Evolutionary conservation across 768 basidiomycete genomes (phyloP), one percentile per base, ranked within the genome.

Genomic region (Hericium rajendrae): DNA sequence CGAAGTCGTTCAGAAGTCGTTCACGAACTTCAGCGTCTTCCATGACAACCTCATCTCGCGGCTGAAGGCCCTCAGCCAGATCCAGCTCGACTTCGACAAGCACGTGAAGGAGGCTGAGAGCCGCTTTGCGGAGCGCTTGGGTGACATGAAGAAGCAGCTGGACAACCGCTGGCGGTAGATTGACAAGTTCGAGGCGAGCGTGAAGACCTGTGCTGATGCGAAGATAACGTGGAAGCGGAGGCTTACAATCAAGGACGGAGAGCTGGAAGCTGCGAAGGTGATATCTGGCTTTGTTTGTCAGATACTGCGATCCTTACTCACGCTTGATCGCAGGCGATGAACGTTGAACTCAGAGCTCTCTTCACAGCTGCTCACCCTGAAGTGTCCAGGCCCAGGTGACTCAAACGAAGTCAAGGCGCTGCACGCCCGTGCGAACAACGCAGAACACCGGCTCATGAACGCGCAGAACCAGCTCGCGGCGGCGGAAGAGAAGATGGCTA

Each of bases 1-100:
- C 91, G n/a, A n/a, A n/a, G n/a, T n/a, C n/a, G n/a, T n/a, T n/a
- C n/a, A n/a, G 0, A 94, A 93, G 66, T 92, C 92, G 0, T 93
- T 91, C 72, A 91, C 92, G 20, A 95, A 95, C 71, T 97, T 97
- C 65, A 75, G 80, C 61, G 86, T 93, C 56, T 97, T 99, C 77
- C 91, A 95, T 64, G 94, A 97, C 71, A 94, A 93, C 64, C 81
- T 99, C 22, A 87, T 97, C 66, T 82, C 84, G 1, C 82, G 94
- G 12, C 77, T 99, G 28, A 92, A 93, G 66, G 77, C 84, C 0
- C 80, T 98, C 57, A 87, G 83, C 55, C 84, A 91, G 61, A 88
- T 97, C 38, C 86, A 92, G 68, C 69, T 80, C 37, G 85, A 92
- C 64, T 97, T 95, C 66, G 94, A 97, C 67, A 88, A 83, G 66